These are phyloP conservation scores for Triticum turgidum DNA, from an alignment of 176 grass and related monocot species.

Conservation along the genomic window DNA sequence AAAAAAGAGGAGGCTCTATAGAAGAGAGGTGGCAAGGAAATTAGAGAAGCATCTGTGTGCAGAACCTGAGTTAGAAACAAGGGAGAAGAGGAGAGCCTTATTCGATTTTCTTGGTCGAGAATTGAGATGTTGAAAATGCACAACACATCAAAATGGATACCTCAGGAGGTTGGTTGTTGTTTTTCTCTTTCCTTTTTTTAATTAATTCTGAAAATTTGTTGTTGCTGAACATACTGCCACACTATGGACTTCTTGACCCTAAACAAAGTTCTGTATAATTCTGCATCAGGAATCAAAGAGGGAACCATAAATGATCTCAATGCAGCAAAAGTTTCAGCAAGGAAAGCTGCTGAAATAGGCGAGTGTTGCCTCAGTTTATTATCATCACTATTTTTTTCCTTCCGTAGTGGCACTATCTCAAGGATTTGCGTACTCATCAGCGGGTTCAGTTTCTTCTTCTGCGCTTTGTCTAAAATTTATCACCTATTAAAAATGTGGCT, in stretches of 20 bases:
- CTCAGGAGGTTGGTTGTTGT: slow-evolving; percentile 20
- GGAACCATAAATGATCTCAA: slow-evolving; percentile 43
- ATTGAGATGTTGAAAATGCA: slow-evolving; percentile 22
- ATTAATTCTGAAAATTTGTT: not conserved
- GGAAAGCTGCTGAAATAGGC: slow-evolving; percentile 94
- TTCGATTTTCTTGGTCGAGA: slow-evolving; percentile 36
- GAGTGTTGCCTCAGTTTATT: not conserved
- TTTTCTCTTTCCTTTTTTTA: not conserved
- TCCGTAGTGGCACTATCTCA: slow-evolving; percentile 2
- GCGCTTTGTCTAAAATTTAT: not conserved
- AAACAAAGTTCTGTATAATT: slow-evolving; percentile 24
- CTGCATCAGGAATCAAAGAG: slow-evolving; percentile 18
- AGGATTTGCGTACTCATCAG: not conserved
- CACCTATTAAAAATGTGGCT: not conserved
- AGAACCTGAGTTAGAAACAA: slow-evolving; percentile 35
- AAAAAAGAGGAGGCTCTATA: slow-evolving; percentile 38
- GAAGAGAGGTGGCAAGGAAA: slow-evolving; percentile 58
- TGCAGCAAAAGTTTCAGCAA: slow-evolving; percentile 85
- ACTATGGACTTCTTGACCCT: slow-evolving; percentile 23
- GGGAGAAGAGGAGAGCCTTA: slow-evolving; percentile 53
- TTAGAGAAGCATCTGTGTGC: slow-evolving; percentile 20
- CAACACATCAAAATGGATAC: slow-evolving; percentile 27
- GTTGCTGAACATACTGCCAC: slow-evolving; percentile 3
- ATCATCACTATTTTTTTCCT: not conserved
- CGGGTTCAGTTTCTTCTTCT: slow-evolving; percentile 17